Conservation (phyloP, 306 rosid genomes). For the Quercus agrifolia region DNA sequence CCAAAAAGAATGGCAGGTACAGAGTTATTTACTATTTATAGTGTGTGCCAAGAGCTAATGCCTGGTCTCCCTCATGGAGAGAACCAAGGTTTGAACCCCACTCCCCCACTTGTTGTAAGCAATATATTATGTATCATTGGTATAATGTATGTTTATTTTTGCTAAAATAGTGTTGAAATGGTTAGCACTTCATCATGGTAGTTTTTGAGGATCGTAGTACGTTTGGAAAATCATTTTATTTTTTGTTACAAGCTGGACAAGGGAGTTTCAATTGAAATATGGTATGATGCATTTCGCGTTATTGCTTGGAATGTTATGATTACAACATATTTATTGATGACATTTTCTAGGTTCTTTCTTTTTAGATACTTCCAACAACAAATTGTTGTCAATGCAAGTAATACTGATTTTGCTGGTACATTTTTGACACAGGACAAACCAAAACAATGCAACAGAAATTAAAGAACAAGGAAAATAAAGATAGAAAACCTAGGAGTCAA, state of each 20-base stretch:
- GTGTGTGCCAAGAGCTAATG: background rate
- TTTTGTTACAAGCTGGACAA: background rate
- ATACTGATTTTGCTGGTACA: background rate
- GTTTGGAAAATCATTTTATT: background rate
- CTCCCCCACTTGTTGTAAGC: too few relatives aligned
- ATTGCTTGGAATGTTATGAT: background rate
- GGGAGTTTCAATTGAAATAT: background rate
- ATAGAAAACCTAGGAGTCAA: too few relatives aligned
- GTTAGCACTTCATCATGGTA: background rate
- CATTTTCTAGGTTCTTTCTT: background rate
- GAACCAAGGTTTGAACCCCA: too few relatives aligned
- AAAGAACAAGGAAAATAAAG: too few relatives aligned
- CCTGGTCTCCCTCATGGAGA: too few relatives aligned
- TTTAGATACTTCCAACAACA: background rate
- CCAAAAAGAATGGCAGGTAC: slow-evolving; percentile 67
- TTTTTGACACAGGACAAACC: too few relatives aligned
- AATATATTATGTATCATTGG: background rate
- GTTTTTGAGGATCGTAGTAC: background rate
- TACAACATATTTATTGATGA: background rate
- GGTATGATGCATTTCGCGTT: background rate
- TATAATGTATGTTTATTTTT: background rate
- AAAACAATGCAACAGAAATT: too few relatives aligned
- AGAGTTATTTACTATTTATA: background rate
- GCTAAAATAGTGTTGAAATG: background rate
- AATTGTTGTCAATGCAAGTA: background rate